phyloP scores from a whole-genome alignment of 2,329 filamentous ascomycete species.

The Fusarium sororula region DNA sequence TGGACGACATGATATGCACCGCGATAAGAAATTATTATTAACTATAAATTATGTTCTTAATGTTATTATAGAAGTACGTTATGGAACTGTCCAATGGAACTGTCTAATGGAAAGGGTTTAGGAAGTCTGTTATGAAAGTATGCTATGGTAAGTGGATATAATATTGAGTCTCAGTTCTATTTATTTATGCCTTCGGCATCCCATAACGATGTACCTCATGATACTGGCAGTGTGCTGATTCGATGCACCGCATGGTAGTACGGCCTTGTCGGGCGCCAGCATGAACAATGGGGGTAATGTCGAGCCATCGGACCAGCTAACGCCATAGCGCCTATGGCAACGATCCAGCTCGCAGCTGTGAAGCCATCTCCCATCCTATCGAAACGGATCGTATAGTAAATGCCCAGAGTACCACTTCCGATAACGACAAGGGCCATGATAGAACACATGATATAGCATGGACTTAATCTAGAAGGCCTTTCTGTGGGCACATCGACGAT shows the following conservation, averaged over 20 bases:
- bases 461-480: background rate
- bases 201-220: background rate
- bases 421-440: background rate
- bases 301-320: background rate
- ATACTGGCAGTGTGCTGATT: background rate
- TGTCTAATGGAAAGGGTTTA: too few species aligned
- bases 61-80: background rate
- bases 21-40: background rate
- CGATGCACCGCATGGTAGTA: background rate
- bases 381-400: background rate
- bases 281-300: background rate
- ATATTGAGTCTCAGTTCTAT: background rate
- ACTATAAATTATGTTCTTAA: background rate
- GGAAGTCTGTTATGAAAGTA: background rate
- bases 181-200: fast-evolving
- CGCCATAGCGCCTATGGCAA: background rate
- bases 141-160: background rate
- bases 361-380: background rate
- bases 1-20: background rate
- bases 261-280: background rate
- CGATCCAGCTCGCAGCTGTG: background rate
- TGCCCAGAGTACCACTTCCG: background rate
- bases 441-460: background rate
- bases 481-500: background rate
- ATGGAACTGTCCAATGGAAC: too few species aligned